Evolutionary conservation across 2,329 filamentous ascomycete genomes (phyloP), one percentile per base, ranked within the genome.

Genomic region (Curvularia sp.): DNA sequence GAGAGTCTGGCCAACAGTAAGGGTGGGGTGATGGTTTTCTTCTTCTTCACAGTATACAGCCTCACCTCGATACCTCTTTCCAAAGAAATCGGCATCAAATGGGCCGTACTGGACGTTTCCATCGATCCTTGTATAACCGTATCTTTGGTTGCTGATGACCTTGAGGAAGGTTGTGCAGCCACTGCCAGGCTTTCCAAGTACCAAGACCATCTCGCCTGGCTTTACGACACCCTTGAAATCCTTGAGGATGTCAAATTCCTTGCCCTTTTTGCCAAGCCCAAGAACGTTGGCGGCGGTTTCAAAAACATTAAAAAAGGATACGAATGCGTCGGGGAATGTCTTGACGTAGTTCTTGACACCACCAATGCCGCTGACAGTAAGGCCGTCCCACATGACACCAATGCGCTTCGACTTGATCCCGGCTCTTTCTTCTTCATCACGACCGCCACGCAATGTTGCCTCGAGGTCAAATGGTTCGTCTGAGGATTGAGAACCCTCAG

Each of bases 181-280:
- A 33, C 77, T 79, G 0, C 91, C 91, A 0, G 92, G 92, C 61
- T 88, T 85, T 22, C 92, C 92, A 6, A 96, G 82, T 0, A 96
- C 92, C 1, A 96, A 82, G 0, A 94, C 85, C 92, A 97, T 96
- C 81, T 97, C 93, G 0, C 93, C 93, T 0, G 92, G 90, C 55
- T 75, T 76, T 5, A 70, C 68, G 6, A 82, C 76, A 48, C 80
- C 90, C 51, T 82, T 83, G 79, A 93, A 95, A 63, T 85, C 82
- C 61, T 91, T 84, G 24, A 96, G 78, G 46, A 96, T 88, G 5
- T 91, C 88, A 41, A 88, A 85, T 73, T 96, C 89, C 31, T 81
- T 81, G 2, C 88, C 88, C 74, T 90, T 91, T 56, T 85, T 86
- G 0, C 87, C 86, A 15, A 87, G 70, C 0, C 90, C 89, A 1